These are phyloP conservation scores for Floccularia luteovirens DNA, from an alignment of 768 basidiomycete species.

Conservation along the genomic window DNA sequence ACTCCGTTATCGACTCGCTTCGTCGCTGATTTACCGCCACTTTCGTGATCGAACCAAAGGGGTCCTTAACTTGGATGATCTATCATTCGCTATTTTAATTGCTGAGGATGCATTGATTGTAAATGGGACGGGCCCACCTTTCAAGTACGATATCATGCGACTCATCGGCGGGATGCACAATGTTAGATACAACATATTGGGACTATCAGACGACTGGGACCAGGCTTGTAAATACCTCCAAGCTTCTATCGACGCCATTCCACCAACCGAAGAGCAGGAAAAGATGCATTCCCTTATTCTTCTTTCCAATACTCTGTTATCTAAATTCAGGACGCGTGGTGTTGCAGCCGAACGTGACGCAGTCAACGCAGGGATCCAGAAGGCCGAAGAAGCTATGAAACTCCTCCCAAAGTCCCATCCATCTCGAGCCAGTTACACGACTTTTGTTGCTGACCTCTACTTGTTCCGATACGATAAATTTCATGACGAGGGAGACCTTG, in stretches of 20 bases:
- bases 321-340: not conserved
- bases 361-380: not conserved
- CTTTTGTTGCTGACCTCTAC: not conserved
- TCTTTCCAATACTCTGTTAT: not conserved
- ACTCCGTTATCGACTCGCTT: not conserved
- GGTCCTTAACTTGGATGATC: not conserved
- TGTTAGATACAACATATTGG: not conserved
- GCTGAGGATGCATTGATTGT: not conserved
- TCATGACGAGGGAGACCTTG: slow-evolving; percentile 2
- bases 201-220: not conserved
- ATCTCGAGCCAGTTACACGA: not conserved
- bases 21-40: not conserved
- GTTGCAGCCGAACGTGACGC: not conserved
- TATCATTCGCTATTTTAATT: not conserved
- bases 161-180: not conserved
- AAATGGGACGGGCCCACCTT: not conserved
- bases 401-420: not conserved
- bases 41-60: not conserved
- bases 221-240: not conserved
- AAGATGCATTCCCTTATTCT: not conserved
- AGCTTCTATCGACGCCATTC: not conserved
- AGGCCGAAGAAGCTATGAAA: not conserved
- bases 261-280: not conserved
- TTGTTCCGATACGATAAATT: not conserved
- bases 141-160: not conserved